phyloP scores from a whole-genome alignment of 164 flowering plant genomes.

The Berberis vulgaris region DNA sequence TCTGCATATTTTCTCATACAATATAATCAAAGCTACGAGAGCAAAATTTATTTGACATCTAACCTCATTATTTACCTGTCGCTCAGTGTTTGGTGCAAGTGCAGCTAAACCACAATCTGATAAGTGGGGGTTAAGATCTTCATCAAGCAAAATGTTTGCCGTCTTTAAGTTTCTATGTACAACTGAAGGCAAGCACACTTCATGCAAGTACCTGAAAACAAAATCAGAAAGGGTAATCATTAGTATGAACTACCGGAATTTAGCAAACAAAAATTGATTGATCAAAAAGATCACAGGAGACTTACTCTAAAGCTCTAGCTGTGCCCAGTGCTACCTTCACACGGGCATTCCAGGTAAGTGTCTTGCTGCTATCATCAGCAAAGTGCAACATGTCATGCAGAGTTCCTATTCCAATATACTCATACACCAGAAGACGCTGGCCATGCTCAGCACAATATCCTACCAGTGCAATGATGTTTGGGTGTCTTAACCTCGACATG shows the following conservation, averaged over 20 bases:
- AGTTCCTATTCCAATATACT: conserved; percentile 64
- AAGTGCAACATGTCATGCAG: conserved; percentile 87
- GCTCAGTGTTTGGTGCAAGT: too few relatives aligned
- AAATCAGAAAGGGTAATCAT: not conserved
- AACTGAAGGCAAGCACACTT: too few relatives aligned
- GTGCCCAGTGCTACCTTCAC: conserved; percentile 87
- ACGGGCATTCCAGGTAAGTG: conserved; percentile 82
- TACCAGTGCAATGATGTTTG: conserved; percentile 57
- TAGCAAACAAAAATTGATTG: conserved; percentile 2
- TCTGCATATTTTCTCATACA: too few relatives aligned
- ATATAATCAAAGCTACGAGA: too few relatives aligned
- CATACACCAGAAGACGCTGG: conserved; percentile 82
- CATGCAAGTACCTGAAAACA: conserved; percentile 46
- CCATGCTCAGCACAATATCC: conserved; percentile 94
- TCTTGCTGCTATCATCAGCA: conserved; percentile 62
- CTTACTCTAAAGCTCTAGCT: conserved; percentile 92
- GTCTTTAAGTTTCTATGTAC: too few relatives aligned
- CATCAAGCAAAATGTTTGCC: too few relatives aligned
- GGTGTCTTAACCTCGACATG: conserved; percentile 88
- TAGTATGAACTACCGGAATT: conserved; percentile 1
- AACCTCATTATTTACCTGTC: too few relatives aligned
- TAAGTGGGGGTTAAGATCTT: too few relatives aligned
- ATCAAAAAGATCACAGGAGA: conserved; percentile 12
- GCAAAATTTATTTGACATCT: too few relatives aligned
- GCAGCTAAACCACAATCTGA: too few relatives aligned